Percentiles rank a stretch among this genome's conserved stretches.
These are phyloP conservation scores for Kokia cookei DNA, from an alignment of 441 rosid species.

Conservation along the genomic window DNA sequence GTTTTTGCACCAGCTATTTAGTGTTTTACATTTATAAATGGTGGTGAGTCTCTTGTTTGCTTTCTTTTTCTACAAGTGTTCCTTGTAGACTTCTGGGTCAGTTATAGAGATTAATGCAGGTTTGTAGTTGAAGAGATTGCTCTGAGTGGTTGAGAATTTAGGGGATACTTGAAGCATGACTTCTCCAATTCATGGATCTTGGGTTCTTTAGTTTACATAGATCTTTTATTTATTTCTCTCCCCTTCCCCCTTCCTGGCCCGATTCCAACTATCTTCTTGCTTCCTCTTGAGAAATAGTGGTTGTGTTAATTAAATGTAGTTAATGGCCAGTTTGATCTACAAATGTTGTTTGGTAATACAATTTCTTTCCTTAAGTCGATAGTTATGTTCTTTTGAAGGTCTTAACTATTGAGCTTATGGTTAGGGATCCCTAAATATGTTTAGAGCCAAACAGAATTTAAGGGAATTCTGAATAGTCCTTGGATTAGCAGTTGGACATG, in stretches of 20 bases:
- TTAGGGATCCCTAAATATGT: neutral
- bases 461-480: neutral
- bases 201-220: neutral
- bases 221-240: neutral
- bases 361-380: neutral
- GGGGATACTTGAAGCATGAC: neutral
- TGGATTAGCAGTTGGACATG: neutral
- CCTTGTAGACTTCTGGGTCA: neutral
- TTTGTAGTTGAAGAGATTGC: neutral
- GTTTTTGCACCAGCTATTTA: neutral
- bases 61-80: neutral
- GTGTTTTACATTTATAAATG: neutral
- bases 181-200: neutral
- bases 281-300: neutral
- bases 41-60: neutral
- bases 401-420: neutral
- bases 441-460: neutral
- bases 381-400: neutral
- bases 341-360: neutral
- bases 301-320: neutral
- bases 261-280: neutral
- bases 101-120: conserved; percentile 5
- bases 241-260: neutral
- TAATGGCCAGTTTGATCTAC: neutral
- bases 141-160: neutral